Percentiles rank a stretch among this genome's conserved stretches.
phyloP scores from a whole-genome alignment of 2,329 filamentous ascomycete species.

The Nannizzia gypsea region DNA sequence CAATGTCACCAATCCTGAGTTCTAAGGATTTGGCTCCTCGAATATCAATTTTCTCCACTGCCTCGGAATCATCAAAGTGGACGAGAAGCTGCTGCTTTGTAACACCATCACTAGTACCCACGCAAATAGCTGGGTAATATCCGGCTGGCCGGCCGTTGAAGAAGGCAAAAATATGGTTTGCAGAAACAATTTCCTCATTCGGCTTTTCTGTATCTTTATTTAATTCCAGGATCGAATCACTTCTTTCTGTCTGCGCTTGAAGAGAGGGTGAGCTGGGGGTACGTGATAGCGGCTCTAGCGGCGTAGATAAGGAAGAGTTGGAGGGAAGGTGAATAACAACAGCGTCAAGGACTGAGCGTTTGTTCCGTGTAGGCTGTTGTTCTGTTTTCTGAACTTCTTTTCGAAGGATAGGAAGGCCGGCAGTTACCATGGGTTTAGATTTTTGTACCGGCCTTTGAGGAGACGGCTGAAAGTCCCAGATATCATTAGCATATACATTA shows the following conservation, averaged over 20 bases:
- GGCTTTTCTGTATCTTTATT: not conserved
- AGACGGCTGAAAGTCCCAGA: constrained; percentile 29
- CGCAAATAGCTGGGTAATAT: constrained; percentile 51
- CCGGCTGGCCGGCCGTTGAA: constrained; percentile 45
- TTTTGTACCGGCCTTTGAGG: constrained; percentile 18
- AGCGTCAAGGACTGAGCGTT: constrained; percentile 1
- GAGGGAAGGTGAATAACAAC: constrained; percentile 10
- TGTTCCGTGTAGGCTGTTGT: not conserved
- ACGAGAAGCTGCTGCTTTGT: constrained; percentile 34
- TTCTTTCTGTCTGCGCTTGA: not conserved
- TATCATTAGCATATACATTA: constrained; percentile 14
- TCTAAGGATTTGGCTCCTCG: constrained; percentile 35
- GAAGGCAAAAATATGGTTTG: constrained; percentile 46
- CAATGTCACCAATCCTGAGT: constrained; percentile 33
- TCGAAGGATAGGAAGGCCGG: not conserved
- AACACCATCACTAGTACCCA: constrained; percentile 34
- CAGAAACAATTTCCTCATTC: constrained; percentile 22
- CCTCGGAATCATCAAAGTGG: constrained; percentile 34
- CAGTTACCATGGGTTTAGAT: not conserved
- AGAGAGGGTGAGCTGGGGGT: not conserved
- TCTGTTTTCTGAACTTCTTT: not conserved
- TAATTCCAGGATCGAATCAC: not conserved
- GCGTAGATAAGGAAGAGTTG: constrained; percentile 7
- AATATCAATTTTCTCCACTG: constrained; percentile 29
- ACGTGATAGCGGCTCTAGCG: not conserved